Evolutionary conservation across 2,329 filamentous ascomycete species (phyloP).

Genomic region (Pseudogymnoascus sp.): DNA sequence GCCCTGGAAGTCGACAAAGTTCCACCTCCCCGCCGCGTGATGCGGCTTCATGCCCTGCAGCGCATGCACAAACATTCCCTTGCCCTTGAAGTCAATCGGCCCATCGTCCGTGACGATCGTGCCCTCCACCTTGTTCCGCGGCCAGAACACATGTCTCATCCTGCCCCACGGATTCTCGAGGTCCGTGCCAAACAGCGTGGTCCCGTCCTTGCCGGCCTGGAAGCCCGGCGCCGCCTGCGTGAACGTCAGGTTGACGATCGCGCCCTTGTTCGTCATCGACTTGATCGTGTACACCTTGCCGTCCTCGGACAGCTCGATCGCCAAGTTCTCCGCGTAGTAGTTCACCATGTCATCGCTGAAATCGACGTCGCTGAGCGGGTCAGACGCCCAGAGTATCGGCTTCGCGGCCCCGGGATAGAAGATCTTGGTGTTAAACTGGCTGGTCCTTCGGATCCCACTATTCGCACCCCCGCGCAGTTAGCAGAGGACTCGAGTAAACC

Average conservation of each 20-base stretch:
- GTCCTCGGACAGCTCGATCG: slow-evolving; percentile 77
- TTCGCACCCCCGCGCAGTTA: slow-evolving; percentile 9
- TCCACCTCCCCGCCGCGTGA: slow-evolving; percentile 87
- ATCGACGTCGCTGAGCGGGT: slow-evolving; percentile 66
- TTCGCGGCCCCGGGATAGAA: slow-evolving; percentile 67
- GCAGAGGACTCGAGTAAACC: background rate
- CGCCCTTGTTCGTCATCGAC: slow-evolving; percentile 71
- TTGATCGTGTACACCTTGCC: slow-evolving; percentile 80
- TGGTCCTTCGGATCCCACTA: slow-evolving; percentile 82
- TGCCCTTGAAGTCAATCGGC: slow-evolving; percentile 72
- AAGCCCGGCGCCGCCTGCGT: slow-evolving; percentile 72
- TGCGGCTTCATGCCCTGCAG: slow-evolving; percentile 99
- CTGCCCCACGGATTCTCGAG: slow-evolving; percentile 77
- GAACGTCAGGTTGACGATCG: slow-evolving; percentile 79
- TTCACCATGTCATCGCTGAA: slow-evolving; percentile 77
- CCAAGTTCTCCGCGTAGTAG: slow-evolving; percentile 81
- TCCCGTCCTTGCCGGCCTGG: slow-evolving; percentile 75
- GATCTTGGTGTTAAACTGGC: slow-evolving; percentile 91
- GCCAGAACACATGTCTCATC: slow-evolving; percentile 94
- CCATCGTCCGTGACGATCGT: slow-evolving; percentile 76
- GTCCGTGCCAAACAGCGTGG: slow-evolving; percentile 78
- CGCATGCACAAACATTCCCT: slow-evolving; percentile 71
- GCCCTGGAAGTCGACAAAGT: slow-evolving; percentile 86
- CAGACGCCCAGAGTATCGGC: slow-evolving; percentile 75
- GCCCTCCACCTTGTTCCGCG: slow-evolving; percentile 72